Percentiles rank a stretch among this genome's conserved stretches.
Conservation (phyloP, 208 protist species). For the Trypanosoma melophagium region DNA sequence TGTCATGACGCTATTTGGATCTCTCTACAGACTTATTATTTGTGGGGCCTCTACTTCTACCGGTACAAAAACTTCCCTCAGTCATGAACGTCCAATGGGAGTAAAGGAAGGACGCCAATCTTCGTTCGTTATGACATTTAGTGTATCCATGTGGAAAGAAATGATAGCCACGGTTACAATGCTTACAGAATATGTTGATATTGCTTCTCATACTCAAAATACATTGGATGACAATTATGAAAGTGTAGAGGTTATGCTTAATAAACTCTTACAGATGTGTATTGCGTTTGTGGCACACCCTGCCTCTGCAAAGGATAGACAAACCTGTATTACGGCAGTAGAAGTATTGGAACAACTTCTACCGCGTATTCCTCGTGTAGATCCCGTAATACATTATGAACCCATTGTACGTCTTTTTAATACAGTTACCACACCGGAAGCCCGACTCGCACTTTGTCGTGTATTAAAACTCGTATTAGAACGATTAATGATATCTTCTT, state of each 20-base stretch:
- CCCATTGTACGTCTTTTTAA: constrained; percentile 79
- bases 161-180: constrained; percentile 79
- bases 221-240: background rate
- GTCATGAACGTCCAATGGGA: background rate
- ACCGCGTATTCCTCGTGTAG: constrained; percentile 21
- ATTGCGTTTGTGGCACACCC: constrained; percentile 82
- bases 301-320: constrained; percentile 58
- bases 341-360: constrained; percentile 36
- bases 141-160: constrained; percentile 82
- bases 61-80: background rate
- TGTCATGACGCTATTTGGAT: constrained; percentile 58
- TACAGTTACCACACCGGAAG: constrained; percentile 66
- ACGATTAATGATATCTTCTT: constrained; percentile 4
- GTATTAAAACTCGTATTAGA: constrained; percentile 29
- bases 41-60: constrained; percentile 26
- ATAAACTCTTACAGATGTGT: constrained; percentile 72
- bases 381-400: constrained; percentile 51
- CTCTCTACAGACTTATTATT: constrained; percentile 72
- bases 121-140: constrained; percentile 67
- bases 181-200: constrained; percentile 39
- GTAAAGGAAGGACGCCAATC: constrained; percentile 8
- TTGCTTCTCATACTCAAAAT: constrained; percentile 9
- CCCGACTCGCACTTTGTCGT: constrained; percentile 60
- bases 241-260: constrained; percentile 47
- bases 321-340: constrained; percentile 46